A percentile compares a stretch with the other conserved stretches of the same genome.
Evolutionary conservation across 2,329 filamentous ascomycete species (phyloP).

Genomic region (Aspergillus niger): DNA sequence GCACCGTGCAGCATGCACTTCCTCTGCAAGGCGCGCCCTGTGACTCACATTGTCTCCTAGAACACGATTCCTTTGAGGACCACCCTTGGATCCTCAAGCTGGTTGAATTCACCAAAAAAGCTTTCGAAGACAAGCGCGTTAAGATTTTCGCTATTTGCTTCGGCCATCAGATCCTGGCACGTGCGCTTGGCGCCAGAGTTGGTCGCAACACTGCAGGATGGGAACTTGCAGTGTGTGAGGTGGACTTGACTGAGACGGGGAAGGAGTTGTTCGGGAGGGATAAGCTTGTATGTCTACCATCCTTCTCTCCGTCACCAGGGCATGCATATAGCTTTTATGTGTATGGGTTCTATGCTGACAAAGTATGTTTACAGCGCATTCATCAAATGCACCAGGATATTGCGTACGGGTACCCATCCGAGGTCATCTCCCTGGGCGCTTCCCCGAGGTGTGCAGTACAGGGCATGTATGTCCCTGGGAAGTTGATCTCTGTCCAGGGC

Average conservation of each 20-base stretch:
- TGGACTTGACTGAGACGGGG: slow-evolving; percentile 69
- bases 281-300: slow-evolving; percentile 52
- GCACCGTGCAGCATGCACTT: background rate
- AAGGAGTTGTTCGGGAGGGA: slow-evolving; percentile 71
- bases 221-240: slow-evolving; percentile 75
- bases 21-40: background rate
- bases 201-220: slow-evolving; percentile 69
- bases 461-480: slow-evolving; percentile 70
- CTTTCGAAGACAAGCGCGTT: slow-evolving; percentile 64
- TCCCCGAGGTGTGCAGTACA: slow-evolving; percentile 73
- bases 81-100: slow-evolving; percentile 75
- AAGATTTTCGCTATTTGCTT: slow-evolving; percentile 81
- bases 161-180: slow-evolving; percentile 80
- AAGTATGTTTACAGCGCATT: slow-evolving; percentile 43
- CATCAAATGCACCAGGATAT: slow-evolving; percentile 88
- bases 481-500: slow-evolving; percentile 76
- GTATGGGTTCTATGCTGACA: background rate
- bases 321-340: background rate
- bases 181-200: slow-evolving; percentile 70
- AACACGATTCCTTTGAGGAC: slow-evolving; percentile 71
- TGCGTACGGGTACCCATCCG: slow-evolving; percentile 64
- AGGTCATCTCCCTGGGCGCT: slow-evolving; percentile 64
- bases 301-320: background rate
- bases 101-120: slow-evolving; percentile 65
- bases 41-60: slow-evolving; percentile 41